Evolutionary conservation across 2,329 filamentous ascomycete species (phyloP).

Genomic region (Fusarium tupiense): DNA sequence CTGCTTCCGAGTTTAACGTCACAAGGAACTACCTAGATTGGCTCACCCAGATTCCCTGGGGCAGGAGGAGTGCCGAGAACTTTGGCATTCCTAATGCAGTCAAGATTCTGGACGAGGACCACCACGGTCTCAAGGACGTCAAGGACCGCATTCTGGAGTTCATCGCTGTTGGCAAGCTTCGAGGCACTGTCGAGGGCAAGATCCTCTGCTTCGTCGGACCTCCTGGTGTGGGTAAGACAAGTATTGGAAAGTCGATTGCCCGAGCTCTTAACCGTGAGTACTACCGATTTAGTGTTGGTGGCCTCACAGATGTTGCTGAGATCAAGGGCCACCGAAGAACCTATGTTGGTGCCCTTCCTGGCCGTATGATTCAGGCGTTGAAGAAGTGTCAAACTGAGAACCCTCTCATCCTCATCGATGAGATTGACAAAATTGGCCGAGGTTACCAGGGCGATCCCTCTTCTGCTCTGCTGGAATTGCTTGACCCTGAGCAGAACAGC

Average conservation of each 20-base stretch:
- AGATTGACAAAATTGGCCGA: constrained; percentile 97
- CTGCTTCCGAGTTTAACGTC: constrained; percentile 97
- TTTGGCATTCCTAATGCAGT: constrained; percentile 94
- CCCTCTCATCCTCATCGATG: constrained; percentile 93
- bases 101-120: constrained; percentile 92
- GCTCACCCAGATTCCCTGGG: constrained; percentile 98
- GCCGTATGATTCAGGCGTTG: constrained; percentile 95
- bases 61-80: constrained; percentile 93
- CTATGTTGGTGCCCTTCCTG: constrained; percentile 94
- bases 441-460: constrained; percentile 97
- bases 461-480: constrained; percentile 89
- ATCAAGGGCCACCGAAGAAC: constrained; percentile 98
- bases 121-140: constrained; percentile 96
- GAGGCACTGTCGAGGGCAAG: constrained; percentile 97
- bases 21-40: constrained; percentile 98
- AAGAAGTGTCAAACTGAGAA: constrained; percentile 99
- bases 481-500: constrained; percentile 96
- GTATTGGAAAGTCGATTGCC: constrained; percentile 98
- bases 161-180: constrained; percentile 96
- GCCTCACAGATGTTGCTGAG: constrained; percentile 95
- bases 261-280: constrained; percentile 94
- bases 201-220: constrained; percentile 98
- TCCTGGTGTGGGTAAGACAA: constrained; percentile 97
- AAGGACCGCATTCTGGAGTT: constrained; percentile 99
- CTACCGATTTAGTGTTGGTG: constrained; percentile 97